Percentiles rank a stretch among this genome's conserved stretches.
Evolutionary conservation across 2,329 filamentous ascomycete species (phyloP).

Genomic region (Verticillium tricorpus): DNA sequence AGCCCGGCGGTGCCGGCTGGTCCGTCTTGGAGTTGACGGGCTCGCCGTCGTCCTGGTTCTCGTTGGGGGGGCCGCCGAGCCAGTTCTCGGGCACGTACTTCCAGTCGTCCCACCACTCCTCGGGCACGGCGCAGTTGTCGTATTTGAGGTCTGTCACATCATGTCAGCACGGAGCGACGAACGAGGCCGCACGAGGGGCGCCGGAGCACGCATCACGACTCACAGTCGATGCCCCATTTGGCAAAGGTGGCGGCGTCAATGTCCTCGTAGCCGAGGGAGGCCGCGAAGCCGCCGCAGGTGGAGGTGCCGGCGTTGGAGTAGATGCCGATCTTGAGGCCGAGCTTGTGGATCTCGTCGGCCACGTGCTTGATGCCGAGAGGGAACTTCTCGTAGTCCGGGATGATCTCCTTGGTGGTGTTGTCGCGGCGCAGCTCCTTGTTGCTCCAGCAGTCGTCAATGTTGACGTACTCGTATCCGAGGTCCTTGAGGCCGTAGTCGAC

Average conservation of each 20-base stretch:
- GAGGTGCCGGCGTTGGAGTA: conserved; percentile 48
- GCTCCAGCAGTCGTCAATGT: conserved; percentile 61
- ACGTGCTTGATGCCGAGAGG: conserved; percentile 52
- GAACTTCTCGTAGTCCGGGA: conserved; percentile 46
- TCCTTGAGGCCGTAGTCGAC: conserved; percentile 45
- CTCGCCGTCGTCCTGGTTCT: conserved; percentile 14
- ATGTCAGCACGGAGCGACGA: background rate
- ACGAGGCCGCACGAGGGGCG: background rate
- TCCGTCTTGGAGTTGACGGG: conserved; percentile 23
- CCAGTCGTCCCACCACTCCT: conserved; percentile 30
- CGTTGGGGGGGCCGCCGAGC: conserved; percentile 24
- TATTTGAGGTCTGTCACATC: conserved; percentile 44
- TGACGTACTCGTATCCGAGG: conserved; percentile 53
- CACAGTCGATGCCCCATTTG: conserved; percentile 54
- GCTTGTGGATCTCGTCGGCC: conserved; percentile 47
- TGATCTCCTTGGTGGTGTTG: conserved; percentile 34
- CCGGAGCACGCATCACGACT: conserved; percentile 13
- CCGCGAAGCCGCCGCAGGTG: conserved; percentile 55
- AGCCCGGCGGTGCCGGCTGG: conserved; percentile 37
- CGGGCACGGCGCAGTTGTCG: conserved; percentile 47
- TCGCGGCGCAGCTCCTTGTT: conserved; percentile 34
- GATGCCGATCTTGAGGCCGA: conserved; percentile 60
- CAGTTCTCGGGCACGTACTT: conserved; percentile 19
- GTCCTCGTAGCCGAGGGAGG: conserved; percentile 50
- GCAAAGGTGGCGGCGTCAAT: conserved; percentile 55